phyloP scores from a whole-genome alignment of 2,329 filamentous ascomycete species.

The Dichotomopilus funicola region DNA sequence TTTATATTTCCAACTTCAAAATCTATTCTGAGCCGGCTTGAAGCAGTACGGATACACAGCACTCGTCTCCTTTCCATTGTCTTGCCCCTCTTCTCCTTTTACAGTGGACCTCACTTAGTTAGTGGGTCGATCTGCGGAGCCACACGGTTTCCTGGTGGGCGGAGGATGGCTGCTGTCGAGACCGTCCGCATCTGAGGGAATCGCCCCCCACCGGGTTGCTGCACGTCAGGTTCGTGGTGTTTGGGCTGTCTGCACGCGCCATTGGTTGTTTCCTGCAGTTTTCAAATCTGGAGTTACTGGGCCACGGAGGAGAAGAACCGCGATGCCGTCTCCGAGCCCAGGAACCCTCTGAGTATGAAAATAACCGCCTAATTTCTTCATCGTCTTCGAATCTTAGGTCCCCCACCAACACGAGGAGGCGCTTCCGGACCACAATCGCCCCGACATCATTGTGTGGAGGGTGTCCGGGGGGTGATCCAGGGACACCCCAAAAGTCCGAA shows the following conservation, averaged over 20 bases:
- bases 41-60: too few species aligned
- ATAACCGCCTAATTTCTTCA: slow-evolving; percentile 4
- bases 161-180: too few species aligned
- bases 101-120: too few species aligned
- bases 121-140: too few species aligned
- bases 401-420: slow-evolving; percentile 12
- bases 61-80: too few species aligned
- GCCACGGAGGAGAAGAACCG: too few species aligned
- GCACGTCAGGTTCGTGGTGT: background rate
- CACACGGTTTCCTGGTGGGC: too few species aligned
- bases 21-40: too few species aligned
- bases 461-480: slow-evolving; percentile 3
- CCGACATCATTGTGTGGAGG: slow-evolving; percentile 1
- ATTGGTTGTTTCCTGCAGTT: background rate
- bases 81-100: too few species aligned
- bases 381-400: slow-evolving; percentile 4
- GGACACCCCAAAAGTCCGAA: slow-evolving; percentile 14
- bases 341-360: background rate
- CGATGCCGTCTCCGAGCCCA: too few species aligned
- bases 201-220: background rate
- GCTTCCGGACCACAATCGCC: background rate
- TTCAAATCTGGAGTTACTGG: background rate
- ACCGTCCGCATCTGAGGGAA: too few species aligned
- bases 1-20: too few species aligned
- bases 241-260: background rate